These are phyloP conservation scores for Phoma sp. DNA, from an alignment of 2,329 filamentous ascomycete species.

Conservation along the genomic window DNA sequence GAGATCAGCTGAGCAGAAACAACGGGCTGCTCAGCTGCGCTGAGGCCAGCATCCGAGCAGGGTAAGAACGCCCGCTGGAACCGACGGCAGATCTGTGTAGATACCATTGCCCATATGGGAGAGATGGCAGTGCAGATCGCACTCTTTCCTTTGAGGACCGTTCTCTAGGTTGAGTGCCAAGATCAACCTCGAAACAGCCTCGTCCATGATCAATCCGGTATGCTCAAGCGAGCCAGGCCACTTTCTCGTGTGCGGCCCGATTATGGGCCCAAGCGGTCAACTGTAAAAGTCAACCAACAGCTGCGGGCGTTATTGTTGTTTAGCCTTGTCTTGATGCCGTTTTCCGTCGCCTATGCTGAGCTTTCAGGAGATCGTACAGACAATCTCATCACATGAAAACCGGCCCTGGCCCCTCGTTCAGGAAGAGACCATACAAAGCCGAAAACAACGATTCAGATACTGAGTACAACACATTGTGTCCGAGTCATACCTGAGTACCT, in stretches of 20 bases:
- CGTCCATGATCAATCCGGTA: slow-evolving; percentile 8
- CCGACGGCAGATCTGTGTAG: not conserved
- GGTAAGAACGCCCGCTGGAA: not conserved
- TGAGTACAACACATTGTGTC: slow-evolving; percentile 1
- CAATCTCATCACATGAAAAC: too few species aligned
- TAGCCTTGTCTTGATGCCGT: slow-evolving; percentile 3
- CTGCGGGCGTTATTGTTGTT: not conserved
- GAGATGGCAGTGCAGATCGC: not conserved
- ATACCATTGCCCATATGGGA: not conserved
- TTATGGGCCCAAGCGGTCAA: slow-evolving; percentile 9
- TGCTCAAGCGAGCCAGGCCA: slow-evolving; percentile 11
- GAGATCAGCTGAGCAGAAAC: not conserved
- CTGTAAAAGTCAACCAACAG: not conserved
- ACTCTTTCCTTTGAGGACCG: not conserved
- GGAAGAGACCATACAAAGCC: too few species aligned
- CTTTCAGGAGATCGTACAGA: too few species aligned
- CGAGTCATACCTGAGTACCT: not conserved
- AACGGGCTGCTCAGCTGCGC: not conserved
- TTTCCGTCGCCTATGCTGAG: too few species aligned
- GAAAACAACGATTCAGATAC: too few species aligned
- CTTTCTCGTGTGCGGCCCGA: slow-evolving; percentile 8
- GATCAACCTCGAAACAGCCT: slow-evolving; percentile 7
- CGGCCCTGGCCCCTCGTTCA: too few species aligned
- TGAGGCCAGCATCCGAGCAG: not conserved
- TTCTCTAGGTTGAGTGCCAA: not conserved